Evolutionary conservation across 2,329 filamentous ascomycete species (phyloP).

Genomic region (Pseudopyrenochaeta lycopersici): DNA sequence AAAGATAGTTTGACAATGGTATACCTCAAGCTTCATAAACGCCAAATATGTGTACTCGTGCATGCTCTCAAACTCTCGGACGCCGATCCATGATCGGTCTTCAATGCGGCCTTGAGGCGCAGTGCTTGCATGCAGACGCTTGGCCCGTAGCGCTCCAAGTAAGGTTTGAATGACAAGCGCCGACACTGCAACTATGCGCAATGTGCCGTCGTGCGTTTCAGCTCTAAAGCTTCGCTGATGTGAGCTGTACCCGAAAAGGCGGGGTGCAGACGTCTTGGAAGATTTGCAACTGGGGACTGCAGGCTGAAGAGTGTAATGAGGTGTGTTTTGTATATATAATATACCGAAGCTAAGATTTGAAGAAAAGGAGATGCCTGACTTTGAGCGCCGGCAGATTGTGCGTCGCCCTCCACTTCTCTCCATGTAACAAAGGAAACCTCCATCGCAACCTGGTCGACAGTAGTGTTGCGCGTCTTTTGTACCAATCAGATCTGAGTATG

Average conservation of each 20-base stretch:
- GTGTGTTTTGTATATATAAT: slow-evolving; percentile 3
- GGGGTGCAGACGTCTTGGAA: neutral
- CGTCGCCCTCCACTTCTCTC: neutral
- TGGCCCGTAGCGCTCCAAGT: neutral
- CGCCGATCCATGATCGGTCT: neutral
- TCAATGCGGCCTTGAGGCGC: slow-evolving; percentile 6
- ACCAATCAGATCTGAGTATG: neutral
- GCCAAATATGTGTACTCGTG: neutral
- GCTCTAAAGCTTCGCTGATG: neutral
- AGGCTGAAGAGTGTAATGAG: neutral
- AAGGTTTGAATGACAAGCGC: neutral
- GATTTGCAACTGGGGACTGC: neutral
- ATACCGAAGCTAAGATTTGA: neutral
- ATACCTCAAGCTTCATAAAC: neutral
- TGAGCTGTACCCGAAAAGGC: neutral
- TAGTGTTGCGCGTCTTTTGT: slow-evolving; percentile 14
- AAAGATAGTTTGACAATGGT: too few species aligned
- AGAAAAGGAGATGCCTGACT: neutral
- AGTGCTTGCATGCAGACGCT: slow-evolving; percentile 9
- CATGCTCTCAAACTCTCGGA: neutral
- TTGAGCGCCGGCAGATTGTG: neutral
- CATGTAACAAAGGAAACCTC: slow-evolving; percentile 17
- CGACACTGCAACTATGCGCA: neutral
- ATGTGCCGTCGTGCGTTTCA: neutral
- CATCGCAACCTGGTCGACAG: neutral